Conservation (phyloP, 2,329 filamentous ascomycete genomes). For the Colletotrichum sp. region DNA sequence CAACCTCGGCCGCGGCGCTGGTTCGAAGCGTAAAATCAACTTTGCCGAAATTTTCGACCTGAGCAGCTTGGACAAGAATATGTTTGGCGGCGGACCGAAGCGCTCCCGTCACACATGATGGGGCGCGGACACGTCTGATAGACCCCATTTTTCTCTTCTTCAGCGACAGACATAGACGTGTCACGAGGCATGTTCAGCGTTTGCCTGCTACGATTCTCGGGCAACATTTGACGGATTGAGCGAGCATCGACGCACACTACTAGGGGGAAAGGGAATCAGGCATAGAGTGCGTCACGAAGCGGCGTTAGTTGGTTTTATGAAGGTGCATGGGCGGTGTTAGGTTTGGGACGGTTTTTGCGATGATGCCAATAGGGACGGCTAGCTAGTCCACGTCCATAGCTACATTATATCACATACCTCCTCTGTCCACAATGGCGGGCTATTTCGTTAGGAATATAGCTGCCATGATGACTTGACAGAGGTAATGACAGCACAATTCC, state of each 20-base stretch:
- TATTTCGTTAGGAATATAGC: neutral
- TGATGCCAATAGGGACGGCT: constrained; percentile 20
- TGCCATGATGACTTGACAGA: neutral
- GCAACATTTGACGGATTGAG: constrained; percentile 14
- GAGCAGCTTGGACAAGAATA: constrained; percentile 68
- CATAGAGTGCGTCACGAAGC: constrained; percentile 13
- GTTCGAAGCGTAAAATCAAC: constrained; percentile 75
- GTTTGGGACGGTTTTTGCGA: constrained; percentile 21
- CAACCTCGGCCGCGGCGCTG: constrained; percentile 67
- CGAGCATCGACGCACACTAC: constrained; percentile 19
- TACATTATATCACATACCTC: constrained; percentile 8
- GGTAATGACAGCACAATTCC: neutral
- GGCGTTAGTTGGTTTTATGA: constrained; percentile 19
- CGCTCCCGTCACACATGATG: constrained; percentile 51
- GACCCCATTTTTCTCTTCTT: neutral
- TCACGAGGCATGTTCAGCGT: neutral
- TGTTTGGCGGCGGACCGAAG: constrained; percentile 54
- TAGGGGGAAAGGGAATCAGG: neutral
- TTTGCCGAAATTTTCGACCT: constrained; percentile 79
- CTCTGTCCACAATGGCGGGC: neutral
- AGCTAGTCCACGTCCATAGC: constrained; percentile 21
- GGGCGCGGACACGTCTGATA: neutral
- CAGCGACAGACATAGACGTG: neutral
- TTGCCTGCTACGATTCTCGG: constrained; percentile 5
- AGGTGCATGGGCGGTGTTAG: constrained; percentile 20